Evolutionary conservation across 352 stramenopile species (phyloP), one percentile per base, ranked within the genome.

Genomic region (Phytophthora idaei): DNA sequence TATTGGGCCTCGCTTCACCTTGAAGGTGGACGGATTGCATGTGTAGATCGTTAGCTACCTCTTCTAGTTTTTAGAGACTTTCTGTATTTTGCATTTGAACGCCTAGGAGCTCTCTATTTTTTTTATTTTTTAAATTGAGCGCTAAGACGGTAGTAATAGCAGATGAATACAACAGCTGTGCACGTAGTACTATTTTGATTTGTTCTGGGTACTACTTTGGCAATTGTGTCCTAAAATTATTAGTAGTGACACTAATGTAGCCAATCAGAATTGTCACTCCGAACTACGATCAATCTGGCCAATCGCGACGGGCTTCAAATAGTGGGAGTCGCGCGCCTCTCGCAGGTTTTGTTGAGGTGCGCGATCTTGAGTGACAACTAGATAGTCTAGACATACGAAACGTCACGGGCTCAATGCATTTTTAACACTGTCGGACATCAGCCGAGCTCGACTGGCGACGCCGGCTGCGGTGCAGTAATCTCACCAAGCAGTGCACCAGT

Each of bases 261-360:
- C 44, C 44, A 49, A 49, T 49, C 44, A 49, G 44, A 49, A 31
- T 49, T 31, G 25, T n/a, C 11, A 31, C 44, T 29, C 44, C 25
- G 5, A 49, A 42, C 36, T 4, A 42, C 36, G 36, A 8, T 14
- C 14, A 1, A 29, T 32, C 61, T 6, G 17, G 12, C 57, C 57
- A 64, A 57, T 63, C 56, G 46, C 12, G 8, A 42, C 2, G 4
- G 17, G 28, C n/a, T 12, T 17, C 15, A 11, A 64, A 64, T 58
- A 64, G 62, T 71, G 49, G 63, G 57, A 71, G 63, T 58, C 39
- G 47, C n/a, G 46, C 31, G 54, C 54, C 62, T 55, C 44, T 63
- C 45, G 47, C 62, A 65, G 56, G 62, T 65, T 65, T 69, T 69
- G 55, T 64, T 62, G 60, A 67, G 47, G 27, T 61, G 52, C 34